Evolutionary conservation across 1,284 basidiomycete species (phyloP).

Genomic region (Sanghuangporus sanghuang): DNA sequence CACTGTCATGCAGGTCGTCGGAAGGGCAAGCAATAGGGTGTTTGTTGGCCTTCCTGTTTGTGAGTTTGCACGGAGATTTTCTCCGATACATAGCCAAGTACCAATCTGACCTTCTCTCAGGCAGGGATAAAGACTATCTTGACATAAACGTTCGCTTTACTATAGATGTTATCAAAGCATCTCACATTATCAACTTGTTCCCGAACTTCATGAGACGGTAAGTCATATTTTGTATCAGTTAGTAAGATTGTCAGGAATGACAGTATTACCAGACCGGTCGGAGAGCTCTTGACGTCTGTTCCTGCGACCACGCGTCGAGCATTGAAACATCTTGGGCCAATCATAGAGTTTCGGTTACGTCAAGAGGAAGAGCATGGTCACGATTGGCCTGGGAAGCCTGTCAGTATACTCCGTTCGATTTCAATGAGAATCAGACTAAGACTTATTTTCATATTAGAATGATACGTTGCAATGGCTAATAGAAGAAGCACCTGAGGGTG

Average conservation of each 20-base stretch:
- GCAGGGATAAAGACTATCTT: conserved; percentile 35
- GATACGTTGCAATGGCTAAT: conserved; percentile 42
- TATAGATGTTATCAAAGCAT: conserved; percentile 26
- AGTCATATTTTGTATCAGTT: not conserved
- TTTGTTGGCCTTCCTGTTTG: conserved; percentile 39
- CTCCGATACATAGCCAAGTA: not conserved
- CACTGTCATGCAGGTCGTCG: conserved; percentile 29
- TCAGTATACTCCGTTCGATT: conserved; percentile 22
- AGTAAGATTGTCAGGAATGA: not conserved
- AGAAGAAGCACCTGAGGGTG: conserved; percentile 30
- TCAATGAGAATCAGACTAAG: not conserved
- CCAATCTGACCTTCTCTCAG: conserved; percentile 23
- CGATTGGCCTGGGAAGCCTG: conserved; percentile 35
- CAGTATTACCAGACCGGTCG: not conserved
- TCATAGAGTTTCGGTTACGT: conserved; percentile 33
- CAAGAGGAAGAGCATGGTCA: conserved; percentile 28
- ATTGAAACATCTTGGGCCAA: conserved; percentile 28
- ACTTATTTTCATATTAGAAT: conserved; percentile 25
- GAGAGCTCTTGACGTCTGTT: conserved; percentile 6
- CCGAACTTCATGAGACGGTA: conserved; percentile 37
- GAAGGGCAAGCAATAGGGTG: conserved; percentile 34
- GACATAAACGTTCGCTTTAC: conserved; percentile 31
- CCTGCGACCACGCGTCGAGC: conserved; percentile 13
- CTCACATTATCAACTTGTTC: conserved; percentile 28
- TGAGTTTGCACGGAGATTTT: conserved; percentile 19